Evolutionary conservation across 2,329 filamentous ascomycete species (phyloP).

Genomic region (Penicillium hordei): DNA sequence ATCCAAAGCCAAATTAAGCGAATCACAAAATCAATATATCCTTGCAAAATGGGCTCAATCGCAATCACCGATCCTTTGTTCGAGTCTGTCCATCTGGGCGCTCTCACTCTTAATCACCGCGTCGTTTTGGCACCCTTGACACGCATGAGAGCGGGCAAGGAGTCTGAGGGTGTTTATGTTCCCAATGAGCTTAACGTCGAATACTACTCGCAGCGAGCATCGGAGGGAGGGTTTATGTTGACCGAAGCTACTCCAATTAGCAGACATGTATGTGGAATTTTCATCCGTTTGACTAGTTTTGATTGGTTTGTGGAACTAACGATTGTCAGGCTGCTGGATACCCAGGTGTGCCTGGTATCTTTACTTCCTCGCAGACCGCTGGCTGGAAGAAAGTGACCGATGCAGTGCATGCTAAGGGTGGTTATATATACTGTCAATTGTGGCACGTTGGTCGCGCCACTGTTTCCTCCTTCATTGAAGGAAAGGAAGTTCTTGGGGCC

Average conservation of each 20-base stretch:
- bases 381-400: constrained; percentile 36
- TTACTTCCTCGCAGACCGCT: constrained; percentile 30
- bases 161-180: constrained; percentile 32
- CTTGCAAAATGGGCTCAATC: constrained; percentile 26
- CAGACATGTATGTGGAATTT: constrained; percentile 19
- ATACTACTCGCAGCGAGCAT: constrained; percentile 37
- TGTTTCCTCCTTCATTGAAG: constrained; percentile 41
- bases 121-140: constrained; percentile 30
- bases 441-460: constrained; percentile 42
- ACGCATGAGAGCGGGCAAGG: constrained; percentile 29
- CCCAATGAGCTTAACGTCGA: constrained; percentile 31
- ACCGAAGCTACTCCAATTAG: constrained; percentile 38
- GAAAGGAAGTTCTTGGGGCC: constrained; percentile 25
- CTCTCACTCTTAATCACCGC: constrained; percentile 27
- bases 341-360: constrained; percentile 34
- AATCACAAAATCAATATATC: neutral
- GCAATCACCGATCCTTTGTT: constrained; percentile 26
- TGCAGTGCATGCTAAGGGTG: constrained; percentile 35
- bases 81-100: constrained; percentile 38
- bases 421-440: constrained; percentile 35
- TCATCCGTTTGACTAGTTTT: too few relatives aligned
- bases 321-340: constrained; percentile 28
- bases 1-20: neutral
- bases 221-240: constrained; percentile 34
- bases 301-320: neutral